Conservation (phyloP, 768 basidiomycete genomes). For the Hortiboletus campestris region DNA sequence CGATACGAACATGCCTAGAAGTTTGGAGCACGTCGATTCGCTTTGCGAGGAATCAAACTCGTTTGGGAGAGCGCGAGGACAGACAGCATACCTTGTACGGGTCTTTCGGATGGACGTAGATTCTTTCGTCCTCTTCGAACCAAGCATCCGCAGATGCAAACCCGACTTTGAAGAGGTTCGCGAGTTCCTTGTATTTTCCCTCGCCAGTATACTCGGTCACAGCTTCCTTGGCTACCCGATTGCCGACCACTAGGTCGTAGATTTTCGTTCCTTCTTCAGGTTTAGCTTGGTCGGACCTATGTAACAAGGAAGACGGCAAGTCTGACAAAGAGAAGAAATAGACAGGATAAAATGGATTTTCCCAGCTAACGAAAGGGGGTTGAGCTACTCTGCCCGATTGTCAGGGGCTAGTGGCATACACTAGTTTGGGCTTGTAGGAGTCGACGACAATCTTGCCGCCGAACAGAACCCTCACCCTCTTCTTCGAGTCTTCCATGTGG, state of each 20-base stretch:
- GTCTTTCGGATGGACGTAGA: constrained; percentile 62
- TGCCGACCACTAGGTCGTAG: constrained; percentile 49
- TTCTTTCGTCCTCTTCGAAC: constrained; percentile 69
- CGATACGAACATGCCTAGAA: constrained; percentile 58
- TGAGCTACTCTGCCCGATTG: not conserved
- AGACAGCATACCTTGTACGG: constrained; percentile 60
- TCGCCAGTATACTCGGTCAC: constrained; percentile 33
- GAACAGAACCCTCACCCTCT: constrained; percentile 55
- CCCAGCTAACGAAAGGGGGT: constrained; percentile 46
- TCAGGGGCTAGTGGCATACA: constrained; percentile 41
- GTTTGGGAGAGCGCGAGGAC: not conserved
- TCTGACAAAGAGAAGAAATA: constrained; percentile 54
- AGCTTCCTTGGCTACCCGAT: constrained; percentile 38
- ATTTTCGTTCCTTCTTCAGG: constrained; percentile 33
- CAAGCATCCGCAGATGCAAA: constrained; percentile 57
- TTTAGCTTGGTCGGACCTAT: constrained; percentile 24
- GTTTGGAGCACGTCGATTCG: constrained; percentile 61
- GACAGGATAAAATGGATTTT: constrained; percentile 48
- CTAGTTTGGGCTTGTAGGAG: constrained; percentile 53
- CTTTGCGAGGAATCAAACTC: constrained; percentile 28
- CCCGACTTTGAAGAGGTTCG: constrained; percentile 47
- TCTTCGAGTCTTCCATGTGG: constrained; percentile 46
- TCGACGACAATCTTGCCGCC: constrained; percentile 53
- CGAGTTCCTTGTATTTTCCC: constrained; percentile 36
- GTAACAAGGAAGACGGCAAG: constrained; percentile 43